A percentile compares a stretch with the other conserved stretches of the same genome.
phyloP scores from a whole-genome alignment of 2,329 filamentous ascomycete species.

The Colletotrichum tabaci region DNA sequence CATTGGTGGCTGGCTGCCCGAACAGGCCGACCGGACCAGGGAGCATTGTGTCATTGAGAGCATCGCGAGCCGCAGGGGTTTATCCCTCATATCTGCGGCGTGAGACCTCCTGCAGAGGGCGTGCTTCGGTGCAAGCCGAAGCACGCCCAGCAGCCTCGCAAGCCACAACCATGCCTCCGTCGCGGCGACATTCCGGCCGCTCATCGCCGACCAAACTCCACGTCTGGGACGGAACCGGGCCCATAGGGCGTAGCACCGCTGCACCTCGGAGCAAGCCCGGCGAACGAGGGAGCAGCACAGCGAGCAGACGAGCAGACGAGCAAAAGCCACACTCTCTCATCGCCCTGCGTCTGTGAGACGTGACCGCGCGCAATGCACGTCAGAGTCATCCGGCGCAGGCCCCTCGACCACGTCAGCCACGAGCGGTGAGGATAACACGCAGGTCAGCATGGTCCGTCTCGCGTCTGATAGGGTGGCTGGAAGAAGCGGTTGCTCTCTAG shows the following conservation, averaged over 20 bases:
- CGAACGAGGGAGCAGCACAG: neutral
- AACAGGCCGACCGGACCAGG: neutral
- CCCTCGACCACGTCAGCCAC: constrained; percentile 23
- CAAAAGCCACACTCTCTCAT: neutral
- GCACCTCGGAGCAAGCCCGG: constrained; percentile 2
- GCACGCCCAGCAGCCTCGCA: neutral
- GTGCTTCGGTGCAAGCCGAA: constrained; percentile 6
- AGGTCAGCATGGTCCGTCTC: constrained; percentile 28
- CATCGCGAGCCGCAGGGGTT: neutral
- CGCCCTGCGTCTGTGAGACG: neutral
- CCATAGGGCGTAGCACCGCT: neutral
- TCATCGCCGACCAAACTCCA: constrained; percentile 13
- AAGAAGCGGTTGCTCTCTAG: neutral
- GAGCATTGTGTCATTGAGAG: neutral
- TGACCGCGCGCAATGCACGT: neutral
- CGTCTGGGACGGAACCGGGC: neutral
- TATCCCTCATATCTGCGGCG: neutral
- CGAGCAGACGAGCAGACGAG: neutral
- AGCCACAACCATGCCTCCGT: neutral
- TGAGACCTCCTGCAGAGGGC: neutral
- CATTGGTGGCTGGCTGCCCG: neutral
- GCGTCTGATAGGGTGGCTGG: constrained; percentile 7
- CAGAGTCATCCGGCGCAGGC: constrained; percentile 14
- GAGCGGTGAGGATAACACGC: constrained; percentile 33
- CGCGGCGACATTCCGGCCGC: constrained; percentile 9